A percentile compares a stretch with the other conserved stretches of the same genome.
These are phyloP conservation scores for Rhizomucor miehei DNA, from an alignment of 371 early-diverging fungal species.

Conservation along the genomic window DNA sequence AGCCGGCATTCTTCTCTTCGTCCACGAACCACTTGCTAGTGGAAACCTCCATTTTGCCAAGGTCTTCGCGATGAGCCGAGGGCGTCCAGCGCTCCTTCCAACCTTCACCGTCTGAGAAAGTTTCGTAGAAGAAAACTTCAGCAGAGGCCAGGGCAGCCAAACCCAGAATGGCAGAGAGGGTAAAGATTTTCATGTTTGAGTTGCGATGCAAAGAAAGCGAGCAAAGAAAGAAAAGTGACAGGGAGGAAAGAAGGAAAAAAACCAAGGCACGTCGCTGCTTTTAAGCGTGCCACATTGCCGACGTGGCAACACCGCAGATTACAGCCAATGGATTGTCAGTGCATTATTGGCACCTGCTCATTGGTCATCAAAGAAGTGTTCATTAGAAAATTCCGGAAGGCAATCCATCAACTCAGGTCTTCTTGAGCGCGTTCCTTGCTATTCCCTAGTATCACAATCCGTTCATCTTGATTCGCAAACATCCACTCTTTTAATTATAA, in stretches of 20 bases:
- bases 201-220: constrained; percentile 5
- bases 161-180: constrained; percentile 59
- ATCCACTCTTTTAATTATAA: too few relatives aligned
- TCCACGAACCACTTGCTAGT: constrained; percentile 81
- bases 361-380: too few relatives aligned
- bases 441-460: too few relatives aligned
- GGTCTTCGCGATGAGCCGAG: constrained; percentile 65
- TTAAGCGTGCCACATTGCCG: constrained; percentile 6
- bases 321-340: background rate
- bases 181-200: constrained; percentile 57
- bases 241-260: background rate
- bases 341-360: background rate
- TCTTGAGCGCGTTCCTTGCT: too few relatives aligned
- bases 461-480: too few relatives aligned
- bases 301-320: constrained; percentile 10
- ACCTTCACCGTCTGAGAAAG: constrained; percentile 66
- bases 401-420: too few relatives aligned
- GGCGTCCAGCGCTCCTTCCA: constrained; percentile 78
- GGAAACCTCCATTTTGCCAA: constrained; percentile 74
- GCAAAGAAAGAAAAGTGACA: constrained; percentile 5
- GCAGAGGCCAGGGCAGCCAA: constrained; percentile 66
- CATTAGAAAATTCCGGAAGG: too few relatives aligned
- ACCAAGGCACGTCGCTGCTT: too few relatives aligned
- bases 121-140: constrained; percentile 85
- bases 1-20: constrained; percentile 63